Evolutionary conservation across 257 asterid species (phyloP), one percentile per base, ranked within the genome.

Genomic region (Primulina tabacum): DNA sequence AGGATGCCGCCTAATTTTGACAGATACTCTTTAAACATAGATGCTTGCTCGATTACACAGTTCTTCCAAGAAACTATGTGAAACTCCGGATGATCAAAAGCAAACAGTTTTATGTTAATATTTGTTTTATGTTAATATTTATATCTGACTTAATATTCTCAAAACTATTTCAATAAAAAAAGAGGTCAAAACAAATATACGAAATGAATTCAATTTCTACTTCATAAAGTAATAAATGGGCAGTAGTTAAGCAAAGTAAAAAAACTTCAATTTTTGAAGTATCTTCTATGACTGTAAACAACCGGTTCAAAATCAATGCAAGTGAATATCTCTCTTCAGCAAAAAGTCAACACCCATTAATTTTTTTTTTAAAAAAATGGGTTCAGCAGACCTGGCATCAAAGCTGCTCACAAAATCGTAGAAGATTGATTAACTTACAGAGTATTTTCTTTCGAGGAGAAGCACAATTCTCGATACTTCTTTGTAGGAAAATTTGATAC

Each of bases 401-500:
- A 64, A 50, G 34, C 5, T 4, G 9, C 65, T n/a, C 30, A 4
- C 3, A 40, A 60, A 21, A 35, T 50, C 8, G 1, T 58, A 18
- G 62, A 38, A 60, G 43, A 50, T 50, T 72, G 32, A 57, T 63
- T 14, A 67, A 82, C 96, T 87, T 81, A 92, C 97, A 81, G 97
- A 72, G 86, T 78, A 80, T 81, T 87, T 75, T 89, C 94, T 68
- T 72, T 80, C 0, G 94, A 81, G 11, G 89, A 66, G 68, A 84
- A 77, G 77, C 84, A 85, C 52, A 82, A 66, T 65, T 92, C 98
- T 50, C 77, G 72, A 5, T 78, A 89, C 78, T 85, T 89, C 81
- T 83, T 85, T 20, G 82, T 81, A 0, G 90, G 96, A 71, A 92
- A 86, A 80, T 81, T 82, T 75, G 94, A 80, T n/a, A 92, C 88